A percentile compares a stretch with the other conserved stretches of the same genome.
These are phyloP conservation scores for Carex parvula DNA, from an alignment of 176 grass and related monocot species.

Conservation along the genomic window DNA sequence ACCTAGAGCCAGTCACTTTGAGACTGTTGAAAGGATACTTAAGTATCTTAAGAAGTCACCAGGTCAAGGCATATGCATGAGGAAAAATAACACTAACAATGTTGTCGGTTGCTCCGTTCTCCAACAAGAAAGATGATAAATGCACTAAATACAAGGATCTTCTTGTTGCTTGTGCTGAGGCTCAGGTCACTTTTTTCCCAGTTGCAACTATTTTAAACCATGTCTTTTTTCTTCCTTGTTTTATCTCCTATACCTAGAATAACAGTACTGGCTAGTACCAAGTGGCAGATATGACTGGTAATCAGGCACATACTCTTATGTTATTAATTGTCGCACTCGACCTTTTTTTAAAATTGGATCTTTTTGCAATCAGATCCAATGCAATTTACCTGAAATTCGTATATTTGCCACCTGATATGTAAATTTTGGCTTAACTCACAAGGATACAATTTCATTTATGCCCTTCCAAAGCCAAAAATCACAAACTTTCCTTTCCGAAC, in stretches of 20 bases:
- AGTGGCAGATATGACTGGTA: neutral
- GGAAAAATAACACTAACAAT: no score
- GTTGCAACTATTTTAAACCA: neutral
- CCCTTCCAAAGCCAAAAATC: neutral
- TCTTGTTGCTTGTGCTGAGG: conserved; percentile 48
- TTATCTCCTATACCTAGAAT: neutral
- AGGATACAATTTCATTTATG: neutral
- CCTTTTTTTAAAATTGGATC: neutral
- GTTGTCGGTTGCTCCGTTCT: no score
- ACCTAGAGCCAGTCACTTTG: no score
- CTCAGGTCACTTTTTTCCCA: conserved; percentile 37
- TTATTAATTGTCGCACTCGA: neutral
- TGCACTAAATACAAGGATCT: conserved; percentile 64
- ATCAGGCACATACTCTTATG: neutral
- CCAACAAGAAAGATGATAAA: conserved; percentile 77
- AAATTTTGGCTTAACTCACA: neutral
- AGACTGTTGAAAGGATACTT: no score
- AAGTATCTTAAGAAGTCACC: no score
- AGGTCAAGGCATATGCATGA: no score
- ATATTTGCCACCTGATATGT: neutral
- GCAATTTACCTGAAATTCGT: neutral
- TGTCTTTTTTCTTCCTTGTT: neutral
- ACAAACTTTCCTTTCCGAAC: neutral
- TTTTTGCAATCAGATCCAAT: neutral
- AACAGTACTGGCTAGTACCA: neutral